Evolutionary conservation across 352 stramenopile species (phyloP).

Genomic region (Phytophthora tubulina): DNA sequence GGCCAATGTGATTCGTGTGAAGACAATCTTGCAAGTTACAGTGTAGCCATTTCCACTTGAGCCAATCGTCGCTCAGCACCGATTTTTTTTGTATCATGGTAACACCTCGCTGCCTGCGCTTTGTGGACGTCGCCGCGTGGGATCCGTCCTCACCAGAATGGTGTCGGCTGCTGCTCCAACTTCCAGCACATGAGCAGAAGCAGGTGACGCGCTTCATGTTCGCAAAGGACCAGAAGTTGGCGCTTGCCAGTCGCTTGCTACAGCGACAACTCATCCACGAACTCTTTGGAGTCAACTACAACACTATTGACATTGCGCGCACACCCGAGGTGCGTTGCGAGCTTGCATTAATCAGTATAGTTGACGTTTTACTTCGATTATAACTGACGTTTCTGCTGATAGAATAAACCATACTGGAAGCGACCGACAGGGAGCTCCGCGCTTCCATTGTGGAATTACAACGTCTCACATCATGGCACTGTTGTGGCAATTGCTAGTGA

Average conservation of each 20-base stretch:
- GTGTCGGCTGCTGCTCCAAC: slow-evolving; percentile 40
- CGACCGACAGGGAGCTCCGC: slow-evolving; percentile 8
- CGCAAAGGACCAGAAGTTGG: slow-evolving; percentile 71
- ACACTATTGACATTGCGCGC: slow-evolving; percentile 57
- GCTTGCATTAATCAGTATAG: background rate
- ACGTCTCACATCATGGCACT: slow-evolving; percentile 80
- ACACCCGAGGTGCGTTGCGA: slow-evolving; percentile 60
- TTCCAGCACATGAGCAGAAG: slow-evolving; percentile 53
- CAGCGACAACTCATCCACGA: slow-evolving; percentile 61
- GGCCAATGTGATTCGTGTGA: background rate
- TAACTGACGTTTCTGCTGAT: background rate
- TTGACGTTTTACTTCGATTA: no score
- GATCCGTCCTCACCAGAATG: slow-evolving; percentile 46
- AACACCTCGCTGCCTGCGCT: slow-evolving; percentile 28
- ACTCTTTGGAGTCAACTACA: slow-evolving; percentile 44
- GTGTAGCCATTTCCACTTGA: slow-evolving; percentile 11
- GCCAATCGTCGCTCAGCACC: background rate
- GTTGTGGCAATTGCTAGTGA: slow-evolving; percentile 74
- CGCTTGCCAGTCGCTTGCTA: slow-evolving; percentile 70
- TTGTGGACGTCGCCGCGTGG: slow-evolving; percentile 60
- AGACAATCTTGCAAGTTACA: background rate
- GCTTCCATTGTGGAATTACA: slow-evolving; percentile 75
- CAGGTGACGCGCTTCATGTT: slow-evolving; percentile 73
- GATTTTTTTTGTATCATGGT: background rate
- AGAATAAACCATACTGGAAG: slow-evolving; percentile 78